Evolutionary conservation across 2,329 filamentous ascomycete genomes (phyloP).

Genomic region (Botryotinia convoluta): DNA sequence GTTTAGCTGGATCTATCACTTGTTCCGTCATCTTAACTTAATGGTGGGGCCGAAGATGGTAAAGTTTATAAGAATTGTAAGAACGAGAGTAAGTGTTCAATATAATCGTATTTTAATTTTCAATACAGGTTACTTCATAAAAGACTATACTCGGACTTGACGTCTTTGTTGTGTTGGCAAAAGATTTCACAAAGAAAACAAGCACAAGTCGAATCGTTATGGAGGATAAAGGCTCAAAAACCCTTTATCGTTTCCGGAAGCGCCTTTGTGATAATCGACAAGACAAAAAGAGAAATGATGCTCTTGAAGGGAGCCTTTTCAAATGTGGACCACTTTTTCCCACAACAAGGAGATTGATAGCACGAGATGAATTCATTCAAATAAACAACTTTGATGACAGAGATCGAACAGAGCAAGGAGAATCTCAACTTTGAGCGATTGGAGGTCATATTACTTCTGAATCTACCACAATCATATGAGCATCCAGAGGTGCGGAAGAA

Average conservation of each 20-base stretch:
- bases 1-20: constrained; percentile 6
- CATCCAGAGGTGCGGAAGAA: no score
- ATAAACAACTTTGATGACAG: no score
- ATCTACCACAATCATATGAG: no score
- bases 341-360: background rate
- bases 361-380: no score
- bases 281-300: background rate
- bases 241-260: background rate
- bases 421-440: no score
- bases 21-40: background rate
- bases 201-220: background rate
- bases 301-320: background rate
- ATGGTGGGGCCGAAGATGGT: background rate
- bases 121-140: background rate
- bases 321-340: background rate
- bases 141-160: background rate
- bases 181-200: background rate
- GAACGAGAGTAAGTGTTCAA: background rate
- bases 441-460: no score
- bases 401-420: background rate
- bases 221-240: background rate
- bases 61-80: rapidly evolving
- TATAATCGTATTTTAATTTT: background rate
- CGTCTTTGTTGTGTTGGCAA: background rate
- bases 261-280: background rate